Evolutionary conservation across 2,329 filamentous ascomycete genomes (phyloP).

Genomic region (Penicillium sp.): DNA sequence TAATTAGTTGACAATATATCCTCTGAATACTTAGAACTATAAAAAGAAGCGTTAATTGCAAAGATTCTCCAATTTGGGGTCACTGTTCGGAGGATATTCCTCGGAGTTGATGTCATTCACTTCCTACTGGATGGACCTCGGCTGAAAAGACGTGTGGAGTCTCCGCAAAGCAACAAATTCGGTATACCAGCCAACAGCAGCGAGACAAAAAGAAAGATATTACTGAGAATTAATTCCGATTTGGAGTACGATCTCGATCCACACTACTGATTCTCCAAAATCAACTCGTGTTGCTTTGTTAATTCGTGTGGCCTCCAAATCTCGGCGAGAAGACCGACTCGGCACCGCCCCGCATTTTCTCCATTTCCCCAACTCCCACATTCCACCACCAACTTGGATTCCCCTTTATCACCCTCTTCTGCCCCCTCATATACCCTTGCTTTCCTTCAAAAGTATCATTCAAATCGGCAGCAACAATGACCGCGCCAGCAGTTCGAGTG

Average conservation of each 20-base stretch:
- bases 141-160: slow-evolving; percentile 4
- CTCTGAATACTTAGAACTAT: neutral
- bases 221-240: neutral
- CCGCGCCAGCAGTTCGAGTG: slow-evolving; percentile 50
- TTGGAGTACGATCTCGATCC: neutral
- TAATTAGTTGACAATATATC: neutral
- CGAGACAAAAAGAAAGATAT: neutral
- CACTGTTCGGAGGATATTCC: neutral
- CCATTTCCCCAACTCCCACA: slow-evolving; percentile 31
- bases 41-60: neutral
- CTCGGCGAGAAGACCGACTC: slow-evolving; percentile 35
- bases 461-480: slow-evolving; percentile 34
- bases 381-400: slow-evolving; percentile 6
- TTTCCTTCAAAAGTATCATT: neutral
- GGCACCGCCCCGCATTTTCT: slow-evolving; percentile 25
- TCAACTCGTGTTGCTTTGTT: neutral
- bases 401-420: slow-evolving; percentile 14
- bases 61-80: slow-evolving; percentile 17
- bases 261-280: neutral
- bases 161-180: neutral
- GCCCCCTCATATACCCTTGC: slow-evolving; percentile 4
- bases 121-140: slow-evolving; percentile 16
- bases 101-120: slow-evolving; percentile 18
- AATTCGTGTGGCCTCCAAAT: neutral
- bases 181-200: slow-evolving; percentile 1